phyloP scores from a whole-genome alignment of 2,329 filamentous ascomycete genomes.

The Fusarium nodosum region DNA sequence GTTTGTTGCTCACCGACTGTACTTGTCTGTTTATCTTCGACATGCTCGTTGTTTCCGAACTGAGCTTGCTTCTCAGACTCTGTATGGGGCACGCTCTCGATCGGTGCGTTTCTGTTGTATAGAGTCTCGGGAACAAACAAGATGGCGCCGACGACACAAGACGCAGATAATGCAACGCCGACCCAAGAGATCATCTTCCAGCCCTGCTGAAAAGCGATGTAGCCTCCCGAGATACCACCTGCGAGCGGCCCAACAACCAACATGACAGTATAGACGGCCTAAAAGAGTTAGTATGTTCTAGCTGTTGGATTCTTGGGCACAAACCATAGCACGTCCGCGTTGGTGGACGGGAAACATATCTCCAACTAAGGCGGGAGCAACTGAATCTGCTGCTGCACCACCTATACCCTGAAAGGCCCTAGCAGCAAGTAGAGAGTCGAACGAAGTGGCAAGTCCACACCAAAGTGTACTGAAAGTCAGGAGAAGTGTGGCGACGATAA shows the following conservation, averaged over 20 bases:
- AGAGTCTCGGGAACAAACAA: conserved; percentile 56
- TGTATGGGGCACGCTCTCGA: not conserved
- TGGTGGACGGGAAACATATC: conserved; percentile 56
- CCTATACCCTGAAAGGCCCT: conserved; percentile 54
- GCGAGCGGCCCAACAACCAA: conserved; percentile 52
- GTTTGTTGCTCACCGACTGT: not conserved
- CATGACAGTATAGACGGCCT: conserved; percentile 54
- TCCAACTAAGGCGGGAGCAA: conserved; percentile 53
- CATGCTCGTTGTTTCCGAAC: conserved; percentile 21
- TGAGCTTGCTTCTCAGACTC: conserved; percentile 14
- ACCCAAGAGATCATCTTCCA: conserved; percentile 55
- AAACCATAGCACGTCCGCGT: conserved; percentile 53
- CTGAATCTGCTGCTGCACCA: conserved; percentile 53
- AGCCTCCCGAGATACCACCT: conserved; percentile 55
- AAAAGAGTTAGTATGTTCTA: accelerated
- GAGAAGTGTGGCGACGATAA: conserved; percentile 51
- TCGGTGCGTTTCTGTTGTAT: conserved; percentile 41
- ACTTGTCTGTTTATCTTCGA: conserved; percentile 11
- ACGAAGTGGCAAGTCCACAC: conserved; percentile 46
- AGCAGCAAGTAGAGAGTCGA: conserved; percentile 48
- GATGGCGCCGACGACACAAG: conserved; percentile 46
- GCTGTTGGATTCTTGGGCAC: accelerated
- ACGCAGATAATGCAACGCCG: conserved; percentile 46
- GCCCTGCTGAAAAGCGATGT: conserved; percentile 52
- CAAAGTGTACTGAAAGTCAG: conserved; percentile 48